Conservation (phyloP, 768 basidiomycete genomes). For the Roridomyces roridus region DNA sequence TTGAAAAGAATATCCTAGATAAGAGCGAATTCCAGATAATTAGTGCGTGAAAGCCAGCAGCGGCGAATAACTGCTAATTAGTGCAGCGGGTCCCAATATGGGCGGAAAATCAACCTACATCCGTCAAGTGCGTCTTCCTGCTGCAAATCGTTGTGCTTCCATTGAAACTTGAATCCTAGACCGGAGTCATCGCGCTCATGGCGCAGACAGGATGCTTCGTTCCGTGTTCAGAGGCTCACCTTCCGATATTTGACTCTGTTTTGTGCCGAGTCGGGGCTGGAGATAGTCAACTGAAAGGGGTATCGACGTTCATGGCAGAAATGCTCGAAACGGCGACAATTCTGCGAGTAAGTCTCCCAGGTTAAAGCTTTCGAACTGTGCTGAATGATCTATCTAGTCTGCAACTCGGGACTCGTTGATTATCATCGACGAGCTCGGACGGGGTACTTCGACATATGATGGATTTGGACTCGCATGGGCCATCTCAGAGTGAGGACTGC, state of each 20-base stretch:
- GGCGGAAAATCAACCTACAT: constrained; percentile 99
- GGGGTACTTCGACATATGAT: constrained; percentile 96
- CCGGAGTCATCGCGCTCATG: constrained; percentile 96
- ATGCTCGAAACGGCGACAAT: constrained; percentile 99
- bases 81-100: constrained; percentile 94
- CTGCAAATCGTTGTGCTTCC: neutral
- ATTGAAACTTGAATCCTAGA: constrained; percentile 38
- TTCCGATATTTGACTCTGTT: constrained; percentile 96
- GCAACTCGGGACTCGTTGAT: constrained; percentile 93
- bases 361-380: neutral
- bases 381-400: constrained; percentile 55
- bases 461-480: constrained; percentile 99
- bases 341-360: constrained; percentile 62
- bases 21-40: constrained; percentile 95
- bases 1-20: constrained; percentile 42
- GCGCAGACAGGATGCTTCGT: constrained; percentile 96
- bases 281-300: constrained; percentile 96
- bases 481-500: constrained; percentile 85
- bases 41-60: constrained; percentile 51
- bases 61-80: neutral
- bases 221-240: constrained; percentile 82
- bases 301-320: constrained; percentile 99
- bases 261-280: constrained; percentile 96
- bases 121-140: constrained; percentile 66
- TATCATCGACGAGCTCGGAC: constrained; percentile 96